These are phyloP conservation scores for Fusarium chaquense DNA, from an alignment of 2,329 filamentous ascomycete genomes.

Conservation along the genomic window DNA sequence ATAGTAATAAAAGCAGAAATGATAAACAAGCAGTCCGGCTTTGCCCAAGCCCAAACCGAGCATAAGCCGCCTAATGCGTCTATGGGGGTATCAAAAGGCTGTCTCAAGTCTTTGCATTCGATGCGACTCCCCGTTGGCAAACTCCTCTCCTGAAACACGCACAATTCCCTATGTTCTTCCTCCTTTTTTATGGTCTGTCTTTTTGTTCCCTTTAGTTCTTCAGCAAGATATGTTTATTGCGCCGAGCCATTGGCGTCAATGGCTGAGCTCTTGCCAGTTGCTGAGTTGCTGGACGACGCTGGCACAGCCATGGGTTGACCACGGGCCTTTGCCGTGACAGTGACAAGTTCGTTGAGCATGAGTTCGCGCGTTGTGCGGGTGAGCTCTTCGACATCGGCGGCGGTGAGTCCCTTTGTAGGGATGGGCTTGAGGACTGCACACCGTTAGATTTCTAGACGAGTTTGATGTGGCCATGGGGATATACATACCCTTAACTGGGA, in stretches of 20 bases:
- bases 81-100: slow-evolving; percentile 51
- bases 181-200: not conserved
- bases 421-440: slow-evolving; percentile 81
- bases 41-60: slow-evolving; percentile 36
- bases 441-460: not conserved
- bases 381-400: slow-evolving; percentile 82
- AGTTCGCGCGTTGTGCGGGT: slow-evolving; percentile 74
- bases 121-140: slow-evolving; percentile 43
- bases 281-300: slow-evolving; percentile 40
- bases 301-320: slow-evolving; percentile 54
- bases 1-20: slow-evolving; percentile 22
- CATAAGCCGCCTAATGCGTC: slow-evolving; percentile 50
- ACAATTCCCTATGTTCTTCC: not conserved
- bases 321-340: slow-evolving; percentile 64
- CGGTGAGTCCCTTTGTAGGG: slow-evolving; percentile 76
- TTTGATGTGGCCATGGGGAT: not conserved
- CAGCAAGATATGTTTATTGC: slow-evolving; percentile 19
- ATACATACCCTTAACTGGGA: slow-evolving; percentile 79
- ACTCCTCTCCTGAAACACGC: slow-evolving; percentile 25
- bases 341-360: slow-evolving; percentile 77
- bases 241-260: slow-evolving; percentile 61
- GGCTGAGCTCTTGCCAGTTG: slow-evolving; percentile 49
- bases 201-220: not conserved
- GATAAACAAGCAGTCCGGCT: slow-evolving; percentile 34
- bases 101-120: slow-evolving; percentile 44